phyloP scores from a whole-genome alignment of 2,329 filamentous ascomycete genomes.

The Diplodia intermedia region DNA sequence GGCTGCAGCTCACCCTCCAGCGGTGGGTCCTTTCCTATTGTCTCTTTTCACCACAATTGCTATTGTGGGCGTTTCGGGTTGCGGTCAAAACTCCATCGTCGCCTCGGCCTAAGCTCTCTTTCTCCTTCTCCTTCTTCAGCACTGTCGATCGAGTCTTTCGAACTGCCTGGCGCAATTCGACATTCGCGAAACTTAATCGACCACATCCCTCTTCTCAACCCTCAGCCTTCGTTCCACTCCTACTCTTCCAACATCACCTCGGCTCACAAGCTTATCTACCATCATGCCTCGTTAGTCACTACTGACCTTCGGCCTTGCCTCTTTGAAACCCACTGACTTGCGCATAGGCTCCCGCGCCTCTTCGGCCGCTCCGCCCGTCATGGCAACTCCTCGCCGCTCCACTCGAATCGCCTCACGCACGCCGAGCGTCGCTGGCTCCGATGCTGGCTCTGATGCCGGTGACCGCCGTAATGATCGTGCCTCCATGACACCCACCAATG shows the following conservation, averaged over 20 bases:
- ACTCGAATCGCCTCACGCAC: conserved; percentile 8
- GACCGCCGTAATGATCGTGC: background rate
- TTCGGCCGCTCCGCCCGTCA: background rate
- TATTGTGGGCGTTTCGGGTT: background rate
- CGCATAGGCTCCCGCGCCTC: background rate
- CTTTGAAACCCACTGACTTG: background rate
- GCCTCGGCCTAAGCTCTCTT: background rate
- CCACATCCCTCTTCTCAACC: background rate
- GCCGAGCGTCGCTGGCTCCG: conserved; percentile 12
- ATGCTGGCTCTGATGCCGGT: conserved; percentile 9
- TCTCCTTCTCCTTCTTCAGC: conserved; percentile 1
- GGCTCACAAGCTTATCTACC: background rate
- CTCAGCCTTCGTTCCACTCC: too few relatives aligned
- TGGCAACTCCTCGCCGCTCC: conserved; percentile 24
- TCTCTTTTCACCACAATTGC: conserved; percentile 2
- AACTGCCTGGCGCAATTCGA: background rate
- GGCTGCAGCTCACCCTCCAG: background rate
- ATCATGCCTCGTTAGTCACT: conserved; percentile 15
- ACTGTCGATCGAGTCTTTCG: background rate
- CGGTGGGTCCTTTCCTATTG: conserved; percentile 5
- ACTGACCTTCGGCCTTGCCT: background rate
- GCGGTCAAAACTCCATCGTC: background rate
- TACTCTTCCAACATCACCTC: background rate
- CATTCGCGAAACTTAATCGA: background rate
- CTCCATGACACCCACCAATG: conserved; percentile 15